Base-by-base conservation (phyloP, 2,329 filamentous ascomycete species). In the Raffaelea arxii region DNA sequence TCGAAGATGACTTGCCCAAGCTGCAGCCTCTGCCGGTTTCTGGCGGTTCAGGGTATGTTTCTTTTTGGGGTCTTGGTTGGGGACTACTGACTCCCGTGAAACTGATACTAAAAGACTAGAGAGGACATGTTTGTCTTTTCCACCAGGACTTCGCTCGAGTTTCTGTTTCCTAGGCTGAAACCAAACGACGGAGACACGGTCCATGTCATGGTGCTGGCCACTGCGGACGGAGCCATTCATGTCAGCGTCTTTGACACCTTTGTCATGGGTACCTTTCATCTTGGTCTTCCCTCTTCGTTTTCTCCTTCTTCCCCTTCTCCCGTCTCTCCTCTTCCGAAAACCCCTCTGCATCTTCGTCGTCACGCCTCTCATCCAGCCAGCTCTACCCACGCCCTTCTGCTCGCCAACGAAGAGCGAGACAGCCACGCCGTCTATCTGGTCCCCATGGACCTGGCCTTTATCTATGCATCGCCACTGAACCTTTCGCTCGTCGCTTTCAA, bases 181-280 rank as follows among this genome's bases (percentile, higher is more conserved):
- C 72, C 78, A 30, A 76, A 78, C 44, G 78, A 86, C 43, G 80
- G 81, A 51, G 80, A 88, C 52, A 74, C 79, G n/a, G 81, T 92
- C 38, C 85, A 91, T 60, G 77, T 91, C 53, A 80, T 94, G 67
- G 68, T 91, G 5, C 75, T 86, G 3, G 86, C 85, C 4, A 85
- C 82, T 4, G 75, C 77, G 47, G 76, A 86, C 52, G 85, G 85
- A 9, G 74, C 70, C 18, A 70, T 94, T 12, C 83, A 91, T 58
- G 69, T 94, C 18, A 86, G 81, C 54, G 87, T 94, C 41, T 91
- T 91, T 60, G 85, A 94, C 61, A 90, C 85, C 6, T 87, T 94
- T 56, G 75, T 85, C 49, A 82, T 94, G 48, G 86, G 88, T 4
- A 74, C 65, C 12, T 81, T 89, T 50, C 62, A 67, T 48, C 71